These are phyloP conservation scores for Dryas octopetala DNA, from an alignment of 306 rosid genomes.

Conservation along the genomic window DNA sequence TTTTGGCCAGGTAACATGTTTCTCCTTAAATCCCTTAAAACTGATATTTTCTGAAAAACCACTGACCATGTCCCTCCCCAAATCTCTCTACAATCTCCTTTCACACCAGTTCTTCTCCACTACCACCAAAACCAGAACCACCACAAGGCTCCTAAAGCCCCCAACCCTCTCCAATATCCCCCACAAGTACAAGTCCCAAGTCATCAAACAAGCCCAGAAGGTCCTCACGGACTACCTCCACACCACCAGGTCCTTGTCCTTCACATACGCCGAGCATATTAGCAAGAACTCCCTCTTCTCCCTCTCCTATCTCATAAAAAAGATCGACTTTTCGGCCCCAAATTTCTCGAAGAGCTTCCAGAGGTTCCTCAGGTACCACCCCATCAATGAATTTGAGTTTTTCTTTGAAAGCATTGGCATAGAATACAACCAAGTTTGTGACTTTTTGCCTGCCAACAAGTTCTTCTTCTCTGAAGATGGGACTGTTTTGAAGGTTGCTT, in stretches of 20 bases:
- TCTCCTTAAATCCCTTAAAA: background rate
- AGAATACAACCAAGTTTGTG: constrained; percentile 28
- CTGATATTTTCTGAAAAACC: background rate
- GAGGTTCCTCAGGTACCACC: constrained; percentile 71
- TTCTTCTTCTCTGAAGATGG: constrained; percentile 69
- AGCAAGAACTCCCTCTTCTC: constrained; percentile 44
- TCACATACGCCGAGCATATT: constrained; percentile 61
- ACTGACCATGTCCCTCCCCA: constrained; percentile 22
- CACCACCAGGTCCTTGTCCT: constrained; percentile 59
- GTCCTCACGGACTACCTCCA: constrained; percentile 71
- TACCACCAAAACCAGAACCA: constrained; percentile 3
- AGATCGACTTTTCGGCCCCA: constrained; percentile 37
- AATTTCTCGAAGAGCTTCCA: constrained; percentile 39
- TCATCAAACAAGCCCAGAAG: constrained; percentile 48
- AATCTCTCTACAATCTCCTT: constrained; percentile 23
- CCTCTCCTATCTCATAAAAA: constrained; percentile 48
- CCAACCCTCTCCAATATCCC: constrained; percentile 34
- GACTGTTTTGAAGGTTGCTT: constrained; percentile 51
- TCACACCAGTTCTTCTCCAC: constrained; percentile 43
- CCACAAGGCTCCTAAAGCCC: constrained; percentile 14
- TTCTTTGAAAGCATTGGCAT: constrained; percentile 87
- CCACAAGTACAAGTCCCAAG: constrained; percentile 41
- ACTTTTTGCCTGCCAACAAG: constrained; percentile 50
- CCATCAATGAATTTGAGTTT: constrained; percentile 80
- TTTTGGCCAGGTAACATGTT: background rate